Evolutionary conservation across 83 land plant species (phyloP).

Genomic region (Thuja plicata): DNA sequence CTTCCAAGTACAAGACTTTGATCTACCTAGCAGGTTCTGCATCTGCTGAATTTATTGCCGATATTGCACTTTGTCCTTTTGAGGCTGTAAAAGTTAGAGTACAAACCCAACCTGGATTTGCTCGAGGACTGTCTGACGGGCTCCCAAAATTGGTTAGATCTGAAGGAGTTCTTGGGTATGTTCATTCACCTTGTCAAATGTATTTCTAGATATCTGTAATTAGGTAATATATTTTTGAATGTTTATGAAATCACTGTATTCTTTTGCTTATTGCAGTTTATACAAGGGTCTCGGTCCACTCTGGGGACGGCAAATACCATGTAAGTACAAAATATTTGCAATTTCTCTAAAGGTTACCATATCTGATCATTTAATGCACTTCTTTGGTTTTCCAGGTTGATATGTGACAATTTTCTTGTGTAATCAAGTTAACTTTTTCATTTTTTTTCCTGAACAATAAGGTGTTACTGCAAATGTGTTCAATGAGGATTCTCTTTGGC

Average conservation of each 20-base stretch:
- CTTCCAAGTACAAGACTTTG: constrained; percentile 47
- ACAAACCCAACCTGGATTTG: constrained; percentile 69
- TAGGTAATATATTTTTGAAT: neutral
- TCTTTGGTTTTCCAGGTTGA: neutral
- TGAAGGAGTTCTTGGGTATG: constrained; percentile 48
- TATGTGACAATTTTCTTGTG: neutral
- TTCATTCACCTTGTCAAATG: neutral
- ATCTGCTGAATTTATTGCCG: constrained; percentile 65
- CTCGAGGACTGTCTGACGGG: constrained; percentile 53
- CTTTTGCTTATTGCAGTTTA: constrained; percentile 24
- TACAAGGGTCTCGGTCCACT: constrained; percentile 61
- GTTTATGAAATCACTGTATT: neutral
- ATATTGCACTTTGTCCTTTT: constrained; percentile 59
- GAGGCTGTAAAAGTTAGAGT: constrained; percentile 71
- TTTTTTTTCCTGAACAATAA: neutral
- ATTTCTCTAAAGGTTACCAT: neutral
- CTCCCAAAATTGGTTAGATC: constrained; percentile 48
- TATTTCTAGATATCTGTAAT: neutral
- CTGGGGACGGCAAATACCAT: constrained; percentile 72
- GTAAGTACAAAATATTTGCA: constrained; percentile 21
- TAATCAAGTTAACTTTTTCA: neutral
- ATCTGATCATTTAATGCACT: neutral
- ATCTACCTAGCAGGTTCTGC: constrained; percentile 65
- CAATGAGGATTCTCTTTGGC: neutral
- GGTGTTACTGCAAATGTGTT: neutral